Conservation (phyloP, 2,329 filamentous ascomycete species). For the Exophiala spinifera region DNA sequence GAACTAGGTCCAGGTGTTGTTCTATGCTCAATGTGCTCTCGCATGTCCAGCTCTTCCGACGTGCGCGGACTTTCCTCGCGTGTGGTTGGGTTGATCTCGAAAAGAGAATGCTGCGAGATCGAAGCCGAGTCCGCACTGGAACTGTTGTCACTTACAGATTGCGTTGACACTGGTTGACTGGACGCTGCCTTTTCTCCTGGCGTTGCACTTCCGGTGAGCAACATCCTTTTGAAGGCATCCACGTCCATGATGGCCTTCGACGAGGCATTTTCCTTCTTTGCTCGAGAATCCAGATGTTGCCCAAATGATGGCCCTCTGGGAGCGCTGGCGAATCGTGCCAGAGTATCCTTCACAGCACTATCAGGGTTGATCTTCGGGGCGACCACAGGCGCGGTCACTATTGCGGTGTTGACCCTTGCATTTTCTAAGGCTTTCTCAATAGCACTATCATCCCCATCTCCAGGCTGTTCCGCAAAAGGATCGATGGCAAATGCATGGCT, state of each 20-base stretch:
- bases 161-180: constrained; percentile 27
- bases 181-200: constrained; percentile 25
- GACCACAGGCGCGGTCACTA: constrained; percentile 9
- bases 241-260: constrained; percentile 62
- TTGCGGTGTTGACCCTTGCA: constrained; percentile 27
- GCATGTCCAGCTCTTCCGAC: constrained; percentile 56
- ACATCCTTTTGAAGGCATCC: constrained; percentile 70
- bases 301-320: constrained; percentile 8
- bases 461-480: constrained; percentile 38
- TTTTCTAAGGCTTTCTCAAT: constrained; percentile 30
- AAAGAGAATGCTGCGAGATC: constrained; percentile 57
- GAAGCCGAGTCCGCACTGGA: constrained; percentile 60
- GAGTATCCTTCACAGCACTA: constrained; percentile 25
- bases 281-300: not conserved
- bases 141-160: constrained; percentile 38
- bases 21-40: constrained; percentile 51
- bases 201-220: constrained; percentile 62
- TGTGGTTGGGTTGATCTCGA: constrained; percentile 48
- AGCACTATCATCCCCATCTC: constrained; percentile 32
- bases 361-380: not conserved
- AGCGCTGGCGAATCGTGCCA: constrained; percentile 25
- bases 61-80: constrained; percentile 54
- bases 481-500: constrained; percentile 35
- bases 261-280: constrained; percentile 20
- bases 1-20: constrained; percentile 36